Evolutionary conservation across 2,329 filamentous ascomycete species (phyloP).

Genomic region (Drechslerella coelobrocha): DNA sequence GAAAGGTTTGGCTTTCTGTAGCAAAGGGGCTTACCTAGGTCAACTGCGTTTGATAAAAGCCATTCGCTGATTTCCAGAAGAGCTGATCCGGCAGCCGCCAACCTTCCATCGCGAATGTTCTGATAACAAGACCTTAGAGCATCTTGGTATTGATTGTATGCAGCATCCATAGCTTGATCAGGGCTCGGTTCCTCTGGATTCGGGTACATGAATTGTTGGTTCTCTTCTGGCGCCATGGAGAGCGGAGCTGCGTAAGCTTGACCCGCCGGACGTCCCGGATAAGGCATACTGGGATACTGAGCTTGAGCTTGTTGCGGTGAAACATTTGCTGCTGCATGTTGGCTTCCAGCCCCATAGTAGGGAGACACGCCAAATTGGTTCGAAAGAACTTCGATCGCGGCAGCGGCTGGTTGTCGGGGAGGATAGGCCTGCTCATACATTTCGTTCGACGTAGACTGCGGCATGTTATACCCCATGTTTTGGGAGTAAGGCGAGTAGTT

Average conservation of each 20-base stretch:
- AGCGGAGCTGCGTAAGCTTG: constrained; percentile 31
- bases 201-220: constrained; percentile 49
- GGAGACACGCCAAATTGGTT: constrained; percentile 54
- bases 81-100: constrained; percentile 67
- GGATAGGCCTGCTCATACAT: constrained; percentile 53
- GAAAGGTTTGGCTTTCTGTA: not conserved
- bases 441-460: constrained; percentile 50
- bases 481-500: constrained; percentile 53
- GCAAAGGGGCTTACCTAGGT: constrained; percentile 66
- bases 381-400: constrained; percentile 55
- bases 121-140: constrained; percentile 74
- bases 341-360: constrained; percentile 52
- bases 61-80: constrained; percentile 71
- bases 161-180: constrained; percentile 53
- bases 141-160: constrained; percentile 64
- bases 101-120: constrained; percentile 69
- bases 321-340: constrained; percentile 48
- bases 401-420: constrained; percentile 54
- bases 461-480: constrained; percentile 53
- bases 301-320: constrained; percentile 52
- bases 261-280: constrained; percentile 34
- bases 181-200: constrained; percentile 40
- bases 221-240: constrained; percentile 32
- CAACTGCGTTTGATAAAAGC: constrained; percentile 70
- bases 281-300: constrained; percentile 52